These are phyloP conservation scores for Rhodosorus marinus DNA, from an alignment of 23 red algal genomes.

Conservation along the genomic window DNA sequence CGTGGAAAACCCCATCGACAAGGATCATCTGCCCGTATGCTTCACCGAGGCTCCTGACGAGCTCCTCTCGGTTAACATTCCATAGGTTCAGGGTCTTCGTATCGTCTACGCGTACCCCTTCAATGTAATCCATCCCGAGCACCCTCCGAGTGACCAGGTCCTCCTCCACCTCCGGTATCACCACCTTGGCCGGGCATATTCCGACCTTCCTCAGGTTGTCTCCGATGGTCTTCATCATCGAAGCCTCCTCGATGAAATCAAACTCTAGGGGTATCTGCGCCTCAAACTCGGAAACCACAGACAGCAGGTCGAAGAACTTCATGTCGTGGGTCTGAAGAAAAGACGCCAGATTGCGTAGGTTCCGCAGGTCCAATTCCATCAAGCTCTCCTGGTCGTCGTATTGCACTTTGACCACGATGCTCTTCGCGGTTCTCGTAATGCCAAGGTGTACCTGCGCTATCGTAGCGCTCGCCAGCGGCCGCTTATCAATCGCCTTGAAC, in stretches of 20 bases:
- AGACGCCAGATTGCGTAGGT: slow-evolving; percentile 50
- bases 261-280: slow-evolving; percentile 77
- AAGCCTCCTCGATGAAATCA: slow-evolving; percentile 81
- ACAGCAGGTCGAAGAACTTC: slow-evolving; percentile 68
- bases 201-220: slow-evolving; percentile 34
- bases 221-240: slow-evolving; percentile 61
- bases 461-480: slow-evolving; percentile 59
- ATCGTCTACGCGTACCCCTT: slow-evolving; percentile 32
- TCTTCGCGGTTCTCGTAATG: no score
- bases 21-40: slow-evolving; percentile 86
- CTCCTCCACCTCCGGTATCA: slow-evolving; percentile 29
- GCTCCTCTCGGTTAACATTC: slow-evolving; percentile 19
- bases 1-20: slow-evolving; percentile 69
- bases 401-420: slow-evolving; percentile 53
- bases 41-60: slow-evolving; percentile 41
- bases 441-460: slow-evolving; percentile 78
- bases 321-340: slow-evolving; percentile 77
- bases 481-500: slow-evolving; percentile 28
- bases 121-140: slow-evolving; percentile 72
- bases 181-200: slow-evolving; percentile 22
- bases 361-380: slow-evolving; percentile 57
- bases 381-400: slow-evolving; percentile 68
- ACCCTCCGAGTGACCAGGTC: slow-evolving; percentile 55
- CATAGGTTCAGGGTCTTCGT: slow-evolving; percentile 15
- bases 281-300: slow-evolving; percentile 73